Percentiles rank a stretch among this genome's conserved stretches.
These are phyloP conservation scores for Perkinsus olseni DNA, from an alignment of 169 alveolate species.

Conservation along the genomic window DNA sequence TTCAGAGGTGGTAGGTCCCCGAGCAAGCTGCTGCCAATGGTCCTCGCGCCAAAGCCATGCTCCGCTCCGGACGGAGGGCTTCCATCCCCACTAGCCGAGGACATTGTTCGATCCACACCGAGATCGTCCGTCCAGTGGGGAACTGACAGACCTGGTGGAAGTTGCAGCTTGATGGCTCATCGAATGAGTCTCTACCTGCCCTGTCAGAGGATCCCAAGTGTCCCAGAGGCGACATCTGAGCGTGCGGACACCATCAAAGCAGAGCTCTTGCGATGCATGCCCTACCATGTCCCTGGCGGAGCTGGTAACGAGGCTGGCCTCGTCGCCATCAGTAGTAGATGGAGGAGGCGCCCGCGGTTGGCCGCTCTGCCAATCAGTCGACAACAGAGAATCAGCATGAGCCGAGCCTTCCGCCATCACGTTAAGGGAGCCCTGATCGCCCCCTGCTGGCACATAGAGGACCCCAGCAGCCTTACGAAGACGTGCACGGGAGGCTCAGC, in stretches of 20 bases:
- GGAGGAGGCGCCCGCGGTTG: not conserved
- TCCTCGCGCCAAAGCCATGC: not conserved
- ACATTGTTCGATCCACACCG: not conserved
- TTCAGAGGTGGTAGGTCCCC: not conserved
- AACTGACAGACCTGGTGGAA: not conserved
- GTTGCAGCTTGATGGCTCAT: too few relatives aligned
- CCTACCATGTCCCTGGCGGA: not conserved
- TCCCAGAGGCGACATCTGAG: not conserved
- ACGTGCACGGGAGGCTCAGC: not conserved
- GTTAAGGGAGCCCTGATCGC: not conserved
- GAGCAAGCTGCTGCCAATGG: not conserved
- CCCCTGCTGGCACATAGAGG: too few relatives aligned
- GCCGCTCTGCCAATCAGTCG: not conserved
- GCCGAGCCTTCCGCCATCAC: not conserved
- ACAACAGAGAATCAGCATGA: not conserved
- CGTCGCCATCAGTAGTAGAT: not conserved
- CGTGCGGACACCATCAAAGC: not conserved
- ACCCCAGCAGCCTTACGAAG: too few relatives aligned
- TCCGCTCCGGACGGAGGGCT: not conserved
- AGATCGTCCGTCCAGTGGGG: not conserved
- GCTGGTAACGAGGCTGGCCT: not conserved
- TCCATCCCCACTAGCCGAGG: not conserved
- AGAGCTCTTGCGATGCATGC: too few relatives aligned
- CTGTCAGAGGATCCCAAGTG: not conserved
- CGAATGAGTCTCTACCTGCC: too few relatives aligned